Evolutionary conservation across 805 yeast genomes (phyloP).

Genomic region (Wickerhamiella brachini): DNA sequence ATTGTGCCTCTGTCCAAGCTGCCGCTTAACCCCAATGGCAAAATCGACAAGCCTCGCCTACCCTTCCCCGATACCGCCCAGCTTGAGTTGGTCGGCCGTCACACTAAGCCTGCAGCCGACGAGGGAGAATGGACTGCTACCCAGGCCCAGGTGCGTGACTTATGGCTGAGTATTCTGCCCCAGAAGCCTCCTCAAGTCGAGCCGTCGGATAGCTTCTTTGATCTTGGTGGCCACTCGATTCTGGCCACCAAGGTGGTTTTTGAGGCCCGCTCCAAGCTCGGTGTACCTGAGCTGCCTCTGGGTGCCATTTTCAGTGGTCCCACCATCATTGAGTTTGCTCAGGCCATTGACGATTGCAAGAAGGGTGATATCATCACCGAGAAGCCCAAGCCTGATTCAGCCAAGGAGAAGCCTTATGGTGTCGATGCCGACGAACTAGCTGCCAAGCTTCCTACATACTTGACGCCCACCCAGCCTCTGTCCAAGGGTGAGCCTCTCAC

Average conservation of each 20-base stretch:
- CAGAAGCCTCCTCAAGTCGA: constrained; percentile 65
- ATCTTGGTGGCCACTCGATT: constrained; percentile 95
- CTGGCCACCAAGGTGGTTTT: constrained; percentile 95
- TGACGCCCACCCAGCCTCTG: constrained; percentile 34
- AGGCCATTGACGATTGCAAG: constrained; percentile 47
- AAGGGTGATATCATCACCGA: constrained; percentile 26
- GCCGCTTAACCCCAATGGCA: constrained; percentile 96
- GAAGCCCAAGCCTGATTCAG: constrained; percentile 13
- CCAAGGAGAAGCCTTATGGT: constrained; percentile 37
- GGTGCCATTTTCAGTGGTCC: constrained; percentile 86
- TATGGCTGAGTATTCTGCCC: constrained; percentile 82
- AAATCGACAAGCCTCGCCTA: constrained; percentile 90
- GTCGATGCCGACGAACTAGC: constrained; percentile 53
- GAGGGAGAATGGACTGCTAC: constrained; percentile 40
- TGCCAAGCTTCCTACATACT: constrained; percentile 30
- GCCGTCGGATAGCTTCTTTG: constrained; percentile 83
- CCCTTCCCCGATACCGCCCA: constrained; percentile 91
- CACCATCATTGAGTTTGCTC: constrained; percentile 66
- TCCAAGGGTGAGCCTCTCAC: constrained; percentile 31
- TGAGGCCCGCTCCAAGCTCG: constrained; percentile 64
- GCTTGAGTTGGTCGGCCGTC: constrained; percentile 56
- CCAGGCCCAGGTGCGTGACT: constrained; percentile 57
- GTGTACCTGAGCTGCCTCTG: constrained; percentile 64
- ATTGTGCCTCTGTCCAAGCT: constrained; percentile 75
- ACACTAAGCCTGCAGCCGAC: constrained; percentile 26